phyloP scores from a whole-genome alignment of 495 filamentous ascomycete species.

The Delitschia confertaspora region DNA sequence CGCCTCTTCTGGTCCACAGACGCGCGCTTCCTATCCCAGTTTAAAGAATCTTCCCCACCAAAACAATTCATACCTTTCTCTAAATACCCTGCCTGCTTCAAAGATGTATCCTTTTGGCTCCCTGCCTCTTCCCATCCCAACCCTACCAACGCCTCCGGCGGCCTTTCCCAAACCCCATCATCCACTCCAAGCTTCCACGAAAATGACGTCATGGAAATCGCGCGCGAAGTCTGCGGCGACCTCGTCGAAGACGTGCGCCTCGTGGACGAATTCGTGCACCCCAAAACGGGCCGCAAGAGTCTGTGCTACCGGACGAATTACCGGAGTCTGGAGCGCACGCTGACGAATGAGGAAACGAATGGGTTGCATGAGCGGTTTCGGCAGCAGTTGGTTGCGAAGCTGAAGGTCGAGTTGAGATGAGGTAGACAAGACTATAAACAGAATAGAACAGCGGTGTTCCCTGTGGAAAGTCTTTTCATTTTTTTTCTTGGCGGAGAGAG shows the following conservation, averaged over 20 bases:
- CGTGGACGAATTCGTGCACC: conserved; percentile 79
- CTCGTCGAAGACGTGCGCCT: conserved; percentile 77
- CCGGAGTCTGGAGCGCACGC: conserved; percentile 75
- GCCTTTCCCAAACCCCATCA: conserved; percentile 7
- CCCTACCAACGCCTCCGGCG: conserved; percentile 7
- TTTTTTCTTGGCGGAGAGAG: too few species aligned
- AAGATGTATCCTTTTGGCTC: conserved; percentile 93
- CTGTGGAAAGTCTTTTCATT: conserved; percentile 1
- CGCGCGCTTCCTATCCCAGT: conserved; percentile 71
- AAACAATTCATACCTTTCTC: conserved; percentile 75
- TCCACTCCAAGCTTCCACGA: conserved; percentile 56
- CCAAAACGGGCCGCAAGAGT: conserved; percentile 72
- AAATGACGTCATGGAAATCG: conserved; percentile 95
- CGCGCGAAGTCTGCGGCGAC: conserved; percentile 70
- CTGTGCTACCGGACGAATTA: conserved; percentile 91
- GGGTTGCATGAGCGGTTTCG: conserved; percentile 60
- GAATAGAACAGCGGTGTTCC: neutral
- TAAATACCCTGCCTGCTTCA: conserved; percentile 76
- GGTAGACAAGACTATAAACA: neutral
- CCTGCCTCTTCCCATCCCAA: conserved; percentile 72
- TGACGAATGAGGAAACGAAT: conserved; percentile 74
- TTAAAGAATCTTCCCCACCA: conserved; percentile 45
- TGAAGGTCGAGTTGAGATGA: conserved; percentile 76
- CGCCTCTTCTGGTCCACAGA: conserved; percentile 95
- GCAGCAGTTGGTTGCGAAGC: conserved; percentile 50